phyloP scores from a whole-genome alignment of 768 basidiomycete genomes.

The Phaeotremella fagi region DNA sequence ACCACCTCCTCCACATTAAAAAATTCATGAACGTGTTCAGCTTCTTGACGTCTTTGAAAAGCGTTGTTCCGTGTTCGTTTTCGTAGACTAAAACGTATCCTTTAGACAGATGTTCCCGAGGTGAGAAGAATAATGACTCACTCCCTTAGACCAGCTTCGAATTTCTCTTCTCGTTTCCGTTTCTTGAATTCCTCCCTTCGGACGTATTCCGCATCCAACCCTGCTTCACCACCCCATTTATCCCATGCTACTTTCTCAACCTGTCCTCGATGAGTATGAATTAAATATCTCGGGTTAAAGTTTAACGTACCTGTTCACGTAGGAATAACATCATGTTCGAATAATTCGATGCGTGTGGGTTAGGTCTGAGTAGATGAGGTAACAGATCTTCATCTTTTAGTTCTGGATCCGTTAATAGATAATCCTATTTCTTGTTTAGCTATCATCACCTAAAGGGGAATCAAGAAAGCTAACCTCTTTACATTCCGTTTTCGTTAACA shows the following conservation, averaged over 20 bases:
- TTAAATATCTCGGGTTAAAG: neutral
- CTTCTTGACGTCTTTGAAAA: conserved; percentile 80
- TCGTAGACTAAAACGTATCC: conserved; percentile 54
- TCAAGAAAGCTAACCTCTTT: conserved; percentile 62
- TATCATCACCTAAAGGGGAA: neutral
- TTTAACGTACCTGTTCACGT: conserved; percentile 65
- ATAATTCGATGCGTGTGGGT: conserved; percentile 90
- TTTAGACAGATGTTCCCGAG: neutral
- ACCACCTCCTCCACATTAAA: conserved; percentile 54
- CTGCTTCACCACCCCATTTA: conserved; percentile 95
- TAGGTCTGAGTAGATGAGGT: conserved; percentile 88
- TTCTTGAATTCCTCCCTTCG: conserved; percentile 73
- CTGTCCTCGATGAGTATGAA: neutral
- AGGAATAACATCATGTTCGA: conserved; percentile 99
- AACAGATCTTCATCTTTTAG: conserved; percentile 84
- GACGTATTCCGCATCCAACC: conserved; percentile 81
- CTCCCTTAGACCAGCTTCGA: conserved; percentile 82
- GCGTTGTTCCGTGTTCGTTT: conserved; percentile 80
- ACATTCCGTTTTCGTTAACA: conserved; percentile 97
- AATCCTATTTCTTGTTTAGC: conserved; percentile 59
- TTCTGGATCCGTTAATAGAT: conserved; percentile 90
- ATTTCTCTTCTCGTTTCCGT: conserved; percentile 87
- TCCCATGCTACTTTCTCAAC: conserved; percentile 90
- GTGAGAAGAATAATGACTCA: conserved; percentile 17
- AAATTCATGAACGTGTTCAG: conserved; percentile 82